Evolutionary conservation across 2,329 filamentous ascomycete genomes (phyloP).

Genomic region (Apiospora marii): DNA sequence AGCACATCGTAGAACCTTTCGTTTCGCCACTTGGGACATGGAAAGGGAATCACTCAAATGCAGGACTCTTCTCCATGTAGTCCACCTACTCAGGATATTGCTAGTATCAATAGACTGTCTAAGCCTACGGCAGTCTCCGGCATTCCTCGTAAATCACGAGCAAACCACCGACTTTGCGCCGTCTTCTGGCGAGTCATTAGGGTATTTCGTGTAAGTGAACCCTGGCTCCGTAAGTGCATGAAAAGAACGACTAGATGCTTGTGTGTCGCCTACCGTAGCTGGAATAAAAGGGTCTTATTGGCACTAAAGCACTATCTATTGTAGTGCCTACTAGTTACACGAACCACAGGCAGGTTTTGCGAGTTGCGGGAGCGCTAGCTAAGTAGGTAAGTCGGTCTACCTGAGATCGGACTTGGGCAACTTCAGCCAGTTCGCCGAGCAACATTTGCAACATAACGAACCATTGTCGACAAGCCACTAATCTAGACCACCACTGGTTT

Average conservation of each 20-base stretch:
- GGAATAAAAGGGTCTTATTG: neutral
- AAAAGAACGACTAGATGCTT: neutral
- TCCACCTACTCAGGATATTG: neutral
- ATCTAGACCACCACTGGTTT: neutral
- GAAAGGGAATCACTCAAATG: neutral
- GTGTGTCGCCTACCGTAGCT: neutral
- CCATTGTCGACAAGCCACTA: neutral
- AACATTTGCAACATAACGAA: neutral
- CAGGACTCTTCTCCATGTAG: neutral
- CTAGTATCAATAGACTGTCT: neutral
- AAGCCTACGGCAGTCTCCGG: neutral
- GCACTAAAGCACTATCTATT: neutral
- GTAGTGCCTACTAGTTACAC: neutral
- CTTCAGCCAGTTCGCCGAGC: neutral
- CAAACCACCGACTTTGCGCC: neutral
- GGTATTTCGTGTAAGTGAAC: neutral
- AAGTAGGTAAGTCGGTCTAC: neutral
- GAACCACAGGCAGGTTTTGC: neutral
- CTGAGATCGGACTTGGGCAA: neutral
- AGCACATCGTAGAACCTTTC: neutral
- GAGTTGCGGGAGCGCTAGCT: conserved; percentile 4
- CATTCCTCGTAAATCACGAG: neutral
- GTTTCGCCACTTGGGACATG: neutral
- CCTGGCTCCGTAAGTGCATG: neutral
- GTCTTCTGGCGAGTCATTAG: neutral